Percentiles rank a stretch among this genome's conserved stretches.
Evolutionary conservation across 257 asterid genomes (phyloP).

Genomic region (Solanum habrochaites): DNA sequence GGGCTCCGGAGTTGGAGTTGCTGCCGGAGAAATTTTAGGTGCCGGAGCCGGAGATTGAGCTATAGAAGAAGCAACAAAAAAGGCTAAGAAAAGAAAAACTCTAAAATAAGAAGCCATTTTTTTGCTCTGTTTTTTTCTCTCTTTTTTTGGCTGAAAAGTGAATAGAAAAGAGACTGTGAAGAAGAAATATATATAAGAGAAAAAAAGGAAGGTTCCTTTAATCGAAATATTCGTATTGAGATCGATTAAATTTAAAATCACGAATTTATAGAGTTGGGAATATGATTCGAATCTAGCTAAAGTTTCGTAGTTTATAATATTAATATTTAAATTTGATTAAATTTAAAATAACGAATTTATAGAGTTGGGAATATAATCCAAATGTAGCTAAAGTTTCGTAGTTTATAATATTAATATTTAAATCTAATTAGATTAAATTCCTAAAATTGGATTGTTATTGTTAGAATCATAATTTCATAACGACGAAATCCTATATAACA

Average conservation of each 20-base stretch:
- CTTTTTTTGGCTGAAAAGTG: background rate
- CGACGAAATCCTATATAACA: too few species aligned
- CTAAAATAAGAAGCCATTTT: constrained; percentile 28
- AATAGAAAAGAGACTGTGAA: constrained; percentile 9
- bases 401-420: too few species aligned
- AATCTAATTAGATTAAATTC: too few species aligned
- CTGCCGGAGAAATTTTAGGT: constrained; percentile 47
- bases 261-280: background rate
- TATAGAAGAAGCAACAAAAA: constrained; percentile 39
- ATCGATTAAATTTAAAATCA: background rate
- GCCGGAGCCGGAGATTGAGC: constrained; percentile 59
- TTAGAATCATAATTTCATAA: too few species aligned
- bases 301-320: too few species aligned
- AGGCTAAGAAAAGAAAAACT: constrained; percentile 36
- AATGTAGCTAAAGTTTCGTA: too few species aligned
- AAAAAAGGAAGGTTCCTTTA: background rate
- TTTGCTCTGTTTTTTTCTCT: background rate
- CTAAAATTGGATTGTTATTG: too few species aligned
- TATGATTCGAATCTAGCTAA: background rate
- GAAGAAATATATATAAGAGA: constrained; percentile 2
- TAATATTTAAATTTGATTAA: background rate
- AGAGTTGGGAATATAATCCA: too few species aligned
- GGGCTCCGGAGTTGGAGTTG: constrained; percentile 35
- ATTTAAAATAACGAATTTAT: too few species aligned
- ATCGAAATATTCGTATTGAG: background rate